Evolutionary conservation across 2,329 filamentous ascomycete species (phyloP), one percentile per base, ranked within the genome.

Genomic region (Fusarium succisae): DNA sequence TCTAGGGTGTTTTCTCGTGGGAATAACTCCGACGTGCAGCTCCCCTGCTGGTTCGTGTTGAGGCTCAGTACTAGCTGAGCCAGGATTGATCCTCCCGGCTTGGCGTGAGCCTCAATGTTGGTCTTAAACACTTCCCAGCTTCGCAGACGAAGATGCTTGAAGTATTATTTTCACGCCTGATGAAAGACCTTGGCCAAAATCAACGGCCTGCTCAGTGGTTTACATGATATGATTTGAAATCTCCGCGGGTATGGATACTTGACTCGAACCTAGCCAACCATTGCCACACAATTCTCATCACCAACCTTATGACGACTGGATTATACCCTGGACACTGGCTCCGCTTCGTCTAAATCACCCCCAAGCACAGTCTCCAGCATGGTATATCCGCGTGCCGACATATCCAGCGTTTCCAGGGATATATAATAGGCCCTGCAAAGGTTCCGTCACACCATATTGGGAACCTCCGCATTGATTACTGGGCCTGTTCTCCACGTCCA

Each of bases 371-470:
- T 57, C 55, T 48, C n/a, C 26, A 64, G 28, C 38, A 37, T 44
- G 39, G 20, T 68, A 60, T 41, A 66, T 72, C 51, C 57, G 61
- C 44, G 65, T 74, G 74, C 69, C 72, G 72, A 78, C 63, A 68
- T 61, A 74, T 74, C 73, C 72, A 77, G 66, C 47, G 55, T 39
- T 28, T 59, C 47, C 64, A 67, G 59, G 47, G 51, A 51, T 53
- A 35, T 35, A 8, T 35, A 43, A 51, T 47, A 24, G 56, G 58
- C 48, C 54, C 61, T 43, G 38, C 55, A 66, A 64, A 66, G 61
- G 59, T 64, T 56, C 66, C 72, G 61, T 69, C 68, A 72, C 68
- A 37, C 45, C 63, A 59, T 38, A 48, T 62, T 61, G 35, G 44
- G 66, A 63, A 50, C 61, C 61, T 68, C 76, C 75, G 64, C 60